phyloP scores from a whole-genome alignment of 306 rosid species.

The Vachellia collinsii region DNA sequence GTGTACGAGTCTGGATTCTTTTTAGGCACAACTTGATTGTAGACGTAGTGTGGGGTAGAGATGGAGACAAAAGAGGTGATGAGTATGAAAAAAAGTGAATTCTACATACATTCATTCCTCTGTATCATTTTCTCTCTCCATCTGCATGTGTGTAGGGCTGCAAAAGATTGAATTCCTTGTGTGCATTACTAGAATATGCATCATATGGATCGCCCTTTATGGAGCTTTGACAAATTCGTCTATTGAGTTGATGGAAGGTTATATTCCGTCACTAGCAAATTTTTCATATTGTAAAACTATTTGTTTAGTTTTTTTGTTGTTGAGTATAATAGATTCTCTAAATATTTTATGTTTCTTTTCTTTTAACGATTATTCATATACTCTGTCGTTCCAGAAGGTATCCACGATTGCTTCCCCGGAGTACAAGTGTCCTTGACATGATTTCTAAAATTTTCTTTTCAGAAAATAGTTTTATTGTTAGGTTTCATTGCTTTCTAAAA shows the following conservation, averaged over 20 bases:
- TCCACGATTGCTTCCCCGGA: too few relatives aligned
- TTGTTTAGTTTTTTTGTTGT: not conserved
- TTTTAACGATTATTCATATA: not conserved
- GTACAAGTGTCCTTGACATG: not conserved
- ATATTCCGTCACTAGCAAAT: not conserved
- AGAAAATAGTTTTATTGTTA: too few relatives aligned
- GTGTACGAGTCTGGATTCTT: not conserved
- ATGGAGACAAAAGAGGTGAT: not conserved
- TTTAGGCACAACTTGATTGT: not conserved
- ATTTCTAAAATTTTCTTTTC: not conserved
- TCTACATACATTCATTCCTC: too few relatives aligned
- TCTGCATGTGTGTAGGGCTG: not conserved
- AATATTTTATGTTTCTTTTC: constrained; percentile 25
- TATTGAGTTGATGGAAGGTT: too few relatives aligned
- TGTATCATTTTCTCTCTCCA: too few relatives aligned
- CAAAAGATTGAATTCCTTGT: not conserved
- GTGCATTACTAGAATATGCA: not conserved
- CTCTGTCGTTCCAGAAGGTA: not conserved
- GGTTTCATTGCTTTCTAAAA: not conserved
- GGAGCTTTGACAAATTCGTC: constrained; percentile 25
- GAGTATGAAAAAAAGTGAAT: not conserved
- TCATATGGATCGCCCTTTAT: constrained; percentile 22
- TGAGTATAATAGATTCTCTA: not conserved
- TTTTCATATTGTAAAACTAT: constrained; percentile 25
- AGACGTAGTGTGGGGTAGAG: not conserved